phyloP scores from a whole-genome alignment of 179 eudicot species.

The Amaranthus tricolor region DNA sequence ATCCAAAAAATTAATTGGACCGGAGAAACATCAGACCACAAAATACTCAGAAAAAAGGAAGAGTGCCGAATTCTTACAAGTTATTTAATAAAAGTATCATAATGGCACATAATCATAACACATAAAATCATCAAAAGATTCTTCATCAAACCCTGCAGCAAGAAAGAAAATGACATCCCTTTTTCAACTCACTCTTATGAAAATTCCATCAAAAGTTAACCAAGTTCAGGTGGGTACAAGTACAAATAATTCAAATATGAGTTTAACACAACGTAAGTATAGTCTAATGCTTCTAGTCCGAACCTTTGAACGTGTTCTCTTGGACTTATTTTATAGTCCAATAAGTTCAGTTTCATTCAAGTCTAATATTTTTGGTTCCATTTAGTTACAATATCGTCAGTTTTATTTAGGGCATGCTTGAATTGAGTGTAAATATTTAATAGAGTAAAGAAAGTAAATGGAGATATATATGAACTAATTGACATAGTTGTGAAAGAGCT shows the following conservation, averaged over 20 bases:
- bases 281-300: too few species aligned
- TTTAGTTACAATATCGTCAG: too few species aligned
- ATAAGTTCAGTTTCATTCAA: too few species aligned
- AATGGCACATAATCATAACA: not conserved
- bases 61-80: not conserved
- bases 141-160: not conserved
- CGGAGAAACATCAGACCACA: not conserved
- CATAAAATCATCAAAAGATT: not conserved
- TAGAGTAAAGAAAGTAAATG: too few species aligned
- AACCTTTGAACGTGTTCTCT: too few species aligned
- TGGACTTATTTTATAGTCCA: too few species aligned
- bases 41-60: not conserved
- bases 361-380: too few species aligned
- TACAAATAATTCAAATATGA: not conserved
- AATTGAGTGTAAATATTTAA: too few species aligned
- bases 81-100: not conserved
- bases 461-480: too few species aligned
- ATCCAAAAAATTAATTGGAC: too few species aligned
- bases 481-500: too few species aligned
- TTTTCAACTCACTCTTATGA: not conserved
- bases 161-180: not conserved
- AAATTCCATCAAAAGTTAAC: not conserved
- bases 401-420: too few species aligned
- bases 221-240: not conserved
- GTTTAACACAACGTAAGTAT: not conserved